A percentile compares a stretch with the other conserved stretches of the same genome.
Conservation (phyloP, 192 early-diverging fungal genomes). For the Chytriomyces sp. region DNA sequence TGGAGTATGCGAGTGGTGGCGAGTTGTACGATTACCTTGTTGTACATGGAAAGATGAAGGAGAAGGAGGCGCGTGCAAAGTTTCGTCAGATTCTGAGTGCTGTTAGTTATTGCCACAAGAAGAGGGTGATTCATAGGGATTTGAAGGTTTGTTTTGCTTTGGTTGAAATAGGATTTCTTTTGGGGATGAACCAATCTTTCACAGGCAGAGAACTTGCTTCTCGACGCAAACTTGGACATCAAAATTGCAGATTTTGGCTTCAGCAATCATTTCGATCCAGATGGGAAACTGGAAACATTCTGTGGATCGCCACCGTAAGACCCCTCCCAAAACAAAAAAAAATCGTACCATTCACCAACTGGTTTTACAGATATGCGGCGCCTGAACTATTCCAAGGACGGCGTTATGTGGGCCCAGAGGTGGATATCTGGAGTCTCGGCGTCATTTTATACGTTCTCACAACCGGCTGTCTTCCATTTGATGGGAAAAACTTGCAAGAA, state of each 20-base stretch:
- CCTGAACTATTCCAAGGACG: slow-evolving; percentile 82
- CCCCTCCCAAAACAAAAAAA: not conserved
- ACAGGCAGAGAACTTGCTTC: slow-evolving; percentile 61
- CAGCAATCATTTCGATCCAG: too few relatives aligned
- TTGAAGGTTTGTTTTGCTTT: slow-evolving; percentile 50
- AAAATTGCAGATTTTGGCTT: too few relatives aligned
- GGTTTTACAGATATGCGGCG: slow-evolving; percentile 55
- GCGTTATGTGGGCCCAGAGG: too few relatives aligned
- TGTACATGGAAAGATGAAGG: slow-evolving; percentile 80
- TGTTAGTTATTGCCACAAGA: slow-evolving; percentile 67
- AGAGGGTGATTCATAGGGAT: slow-evolving; percentile 61
- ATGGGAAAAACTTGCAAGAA: slow-evolving; percentile 77
- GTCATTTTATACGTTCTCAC: too few relatives aligned
- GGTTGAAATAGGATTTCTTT: too few relatives aligned
- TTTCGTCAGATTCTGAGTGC: slow-evolving; percentile 68
- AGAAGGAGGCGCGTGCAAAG: slow-evolving; percentile 65
- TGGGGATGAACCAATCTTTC: too few relatives aligned
- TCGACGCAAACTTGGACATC: slow-evolving; percentile 59
- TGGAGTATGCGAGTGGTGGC: slow-evolving; percentile 93
- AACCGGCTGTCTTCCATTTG: slow-evolving; percentile 89
- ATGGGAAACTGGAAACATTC: too few relatives aligned
- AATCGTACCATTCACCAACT: not conserved
- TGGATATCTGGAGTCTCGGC: too few relatives aligned
- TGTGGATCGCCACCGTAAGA: slow-evolving; percentile 66
- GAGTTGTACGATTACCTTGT: slow-evolving; percentile 96